Percentiles rank a stretch among this genome's conserved stretches.
Evolutionary conservation across 768 basidiomycete genomes (phyloP).

Genomic region (Agrocybe pediades): DNA sequence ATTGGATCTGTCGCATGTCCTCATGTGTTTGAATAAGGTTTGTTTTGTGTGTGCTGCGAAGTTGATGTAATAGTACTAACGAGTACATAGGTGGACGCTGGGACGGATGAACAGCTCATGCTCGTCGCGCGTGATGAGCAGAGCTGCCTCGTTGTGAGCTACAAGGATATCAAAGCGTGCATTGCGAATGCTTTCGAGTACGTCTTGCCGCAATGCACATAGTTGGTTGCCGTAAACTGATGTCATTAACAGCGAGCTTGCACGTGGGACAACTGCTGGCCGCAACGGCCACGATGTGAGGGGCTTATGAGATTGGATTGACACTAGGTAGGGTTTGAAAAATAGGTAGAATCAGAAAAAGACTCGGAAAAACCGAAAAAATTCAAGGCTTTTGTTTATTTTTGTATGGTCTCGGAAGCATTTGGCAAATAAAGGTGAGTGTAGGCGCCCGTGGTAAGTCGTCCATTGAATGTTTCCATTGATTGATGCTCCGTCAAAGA

Average conservation of each 20-base stretch:
- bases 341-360: conserved; percentile 75
- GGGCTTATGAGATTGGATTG: conserved; percentile 7
- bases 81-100: conserved; percentile 83
- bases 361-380: conserved; percentile 55
- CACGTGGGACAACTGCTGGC: conserved; percentile 29
- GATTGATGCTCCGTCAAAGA: not conserved
- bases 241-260: conserved; percentile 48
- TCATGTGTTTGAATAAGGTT: conserved; percentile 88
- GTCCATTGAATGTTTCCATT: conserved; percentile 1
- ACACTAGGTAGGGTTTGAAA: conserved; percentile 31
- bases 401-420: not conserved
- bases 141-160: conserved; percentile 91
- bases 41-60: not conserved
- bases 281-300: conserved; percentile 14
- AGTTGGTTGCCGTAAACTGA: not conserved
- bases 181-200: conserved; percentile 84
- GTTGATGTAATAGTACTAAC: not conserved
- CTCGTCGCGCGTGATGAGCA: conserved; percentile 94
- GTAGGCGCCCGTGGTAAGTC: too few species aligned
- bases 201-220: too few species aligned
- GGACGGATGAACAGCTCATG: conserved; percentile 94
- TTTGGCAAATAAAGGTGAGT: not conserved
- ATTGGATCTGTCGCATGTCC: conserved; percentile 87
- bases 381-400: conserved; percentile 19
- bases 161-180: conserved; percentile 87